Evolutionary conservation across 345 rosid genomes (phyloP), one percentile per base, ranked within the genome.

Genomic region (Rhizophora apiculata): DNA sequence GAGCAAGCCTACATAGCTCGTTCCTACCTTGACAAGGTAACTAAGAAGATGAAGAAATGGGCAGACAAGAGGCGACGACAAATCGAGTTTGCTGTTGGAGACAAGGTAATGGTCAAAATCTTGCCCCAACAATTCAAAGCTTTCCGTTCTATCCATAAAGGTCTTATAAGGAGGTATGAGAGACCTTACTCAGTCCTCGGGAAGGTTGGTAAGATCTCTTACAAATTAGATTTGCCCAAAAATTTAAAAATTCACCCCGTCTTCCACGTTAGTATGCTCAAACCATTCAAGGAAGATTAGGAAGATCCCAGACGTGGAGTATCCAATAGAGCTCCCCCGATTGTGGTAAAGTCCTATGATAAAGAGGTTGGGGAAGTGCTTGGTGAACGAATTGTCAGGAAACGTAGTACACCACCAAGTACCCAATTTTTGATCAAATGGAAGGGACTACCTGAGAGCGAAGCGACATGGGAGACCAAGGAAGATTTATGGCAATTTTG

Each of bases 21-120:
- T 2, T 2, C 71, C 0, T 57, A 24, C 34, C 16, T 57, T 5
- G n/a, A 1, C 2, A 68, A 53, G 24, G 63, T 11, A 2, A 15
- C 26, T 6, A 16, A 26, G 0, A 13, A 18, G 22, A 68, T 68
- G 63, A 58, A 68, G 54, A 68, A 57, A 21, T 68, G 36, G 71
- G 71, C 0, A 0, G 19, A 68, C 1, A 24, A 1, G 0, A 56
- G 24, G 0, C 22, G 63, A 22, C 0, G 63, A 5, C 63, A 57
- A 4, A 0, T 1, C 0, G 39, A 57, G 16, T 53, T n/a, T n/a
- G 22, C 4, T 4, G 26, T n/a, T 2, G 63, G 54, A 0, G 24
- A 57, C 5, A 32, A 32, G 6, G 34, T 32, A 32, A 32, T 32
- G 7, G 34, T 32, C 6, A 32, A 32, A 32, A 32, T 32, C 6